Percentiles rank a stretch among this genome's conserved stretches.
Evolutionary conservation across 2,329 filamentous ascomycete genomes (phyloP).

Genomic region (Zymoseptoria ardabiliae): DNA sequence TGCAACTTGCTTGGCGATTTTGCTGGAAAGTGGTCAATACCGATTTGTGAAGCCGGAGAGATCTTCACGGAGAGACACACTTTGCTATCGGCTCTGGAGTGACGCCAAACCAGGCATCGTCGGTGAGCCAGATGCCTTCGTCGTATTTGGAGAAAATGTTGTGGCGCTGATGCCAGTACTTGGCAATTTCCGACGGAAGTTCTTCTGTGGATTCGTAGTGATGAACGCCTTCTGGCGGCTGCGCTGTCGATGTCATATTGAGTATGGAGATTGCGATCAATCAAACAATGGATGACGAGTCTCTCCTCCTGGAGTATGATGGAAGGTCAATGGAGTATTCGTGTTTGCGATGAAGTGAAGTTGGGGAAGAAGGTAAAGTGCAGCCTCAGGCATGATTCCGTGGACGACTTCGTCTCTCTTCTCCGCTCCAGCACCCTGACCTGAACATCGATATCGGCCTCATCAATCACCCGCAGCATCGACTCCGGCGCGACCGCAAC

Average conservation of each 20-base stretch:
- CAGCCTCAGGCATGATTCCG: no score
- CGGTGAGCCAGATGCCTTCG: slow-evolving; percentile 80
- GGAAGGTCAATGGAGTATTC: no score
- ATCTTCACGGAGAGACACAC: slow-evolving; percentile 42
- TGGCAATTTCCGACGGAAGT: slow-evolving; percentile 76
- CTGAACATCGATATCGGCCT: no score
- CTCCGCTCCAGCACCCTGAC: no score
- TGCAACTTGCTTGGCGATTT: slow-evolving; percentile 67
- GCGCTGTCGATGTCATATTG: slow-evolving; percentile 7
- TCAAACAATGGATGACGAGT: not conserved
- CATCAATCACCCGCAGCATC: no score
- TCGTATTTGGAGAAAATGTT: slow-evolving; percentile 84
- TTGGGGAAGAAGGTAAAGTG: no score
- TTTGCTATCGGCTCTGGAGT: slow-evolving; percentile 86
- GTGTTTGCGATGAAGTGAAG: no score
- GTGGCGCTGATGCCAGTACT: slow-evolving; percentile 87
- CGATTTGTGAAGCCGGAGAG: not conserved
- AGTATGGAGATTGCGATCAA: not conserved
- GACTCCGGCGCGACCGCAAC: no score
- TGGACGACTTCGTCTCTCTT: no score
- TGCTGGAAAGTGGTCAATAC: slow-evolving; percentile 48
- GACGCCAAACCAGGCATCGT: slow-evolving; percentile 93
- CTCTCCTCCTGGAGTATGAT: no score
- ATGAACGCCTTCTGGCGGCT: slow-evolving; percentile 56
- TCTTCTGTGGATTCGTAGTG: slow-evolving; percentile 66